Conservation (phyloP, 306 rosid genomes). For the Glycine tomentella region DNA sequence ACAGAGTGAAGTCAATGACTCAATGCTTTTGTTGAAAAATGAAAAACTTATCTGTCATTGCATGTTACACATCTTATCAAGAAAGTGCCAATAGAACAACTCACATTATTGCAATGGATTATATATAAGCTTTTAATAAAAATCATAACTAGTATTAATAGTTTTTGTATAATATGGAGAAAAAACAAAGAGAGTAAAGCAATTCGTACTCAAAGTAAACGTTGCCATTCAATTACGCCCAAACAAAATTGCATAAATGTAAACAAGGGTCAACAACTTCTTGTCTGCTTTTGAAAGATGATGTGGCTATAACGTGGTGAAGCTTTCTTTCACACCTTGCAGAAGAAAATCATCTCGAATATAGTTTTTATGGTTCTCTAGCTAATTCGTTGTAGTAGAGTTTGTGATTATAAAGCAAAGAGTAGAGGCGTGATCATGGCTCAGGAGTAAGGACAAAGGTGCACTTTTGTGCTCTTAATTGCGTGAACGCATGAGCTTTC, state of each 20-base stretch:
- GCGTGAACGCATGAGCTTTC: not conserved
- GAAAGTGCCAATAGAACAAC: not conserved
- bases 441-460: conserved; percentile 47
- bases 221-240: not conserved
- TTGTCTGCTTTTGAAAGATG: conserved; percentile 20
- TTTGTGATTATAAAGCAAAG: conserved; percentile 19
- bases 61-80: not conserved
- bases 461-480: conserved; percentile 48
- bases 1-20: not conserved
- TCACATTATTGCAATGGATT: not conserved
- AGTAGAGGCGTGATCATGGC: not conserved
- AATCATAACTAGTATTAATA: not conserved
- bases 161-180: not conserved
- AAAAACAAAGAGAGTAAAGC: not conserved
- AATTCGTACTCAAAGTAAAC: not conserved
- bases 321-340: conserved; percentile 17
- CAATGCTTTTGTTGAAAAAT: not conserved
- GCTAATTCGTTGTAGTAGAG: not conserved
- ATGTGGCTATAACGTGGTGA: not conserved
- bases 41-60: not conserved
- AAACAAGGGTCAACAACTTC: conserved; percentile 36
- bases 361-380: conserved; percentile 5
- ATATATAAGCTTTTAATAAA: not conserved
- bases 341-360: not conserved
- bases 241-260: conserved; percentile 4